These are phyloP conservation scores for Claviceps capensis DNA, from an alignment of 2,329 filamentous ascomycete species.

Conservation along the genomic window DNA sequence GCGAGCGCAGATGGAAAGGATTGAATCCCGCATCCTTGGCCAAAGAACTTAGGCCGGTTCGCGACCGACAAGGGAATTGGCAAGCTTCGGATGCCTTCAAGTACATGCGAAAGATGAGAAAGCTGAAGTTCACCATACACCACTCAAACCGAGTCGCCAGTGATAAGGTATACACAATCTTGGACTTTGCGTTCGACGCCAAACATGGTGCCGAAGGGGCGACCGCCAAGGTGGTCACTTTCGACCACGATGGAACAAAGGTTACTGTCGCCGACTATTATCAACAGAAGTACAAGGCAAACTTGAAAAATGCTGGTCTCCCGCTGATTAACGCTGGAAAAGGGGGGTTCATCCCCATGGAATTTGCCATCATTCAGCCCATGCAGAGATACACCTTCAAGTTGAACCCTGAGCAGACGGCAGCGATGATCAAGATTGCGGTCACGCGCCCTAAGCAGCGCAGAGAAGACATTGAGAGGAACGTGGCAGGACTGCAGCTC, in stretches of 20 bases:
- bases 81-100: constrained; percentile 38
- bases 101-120: constrained; percentile 37
- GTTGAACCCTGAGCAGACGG: constrained; percentile 50
- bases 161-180: constrained; percentile 37
- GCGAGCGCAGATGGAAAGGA: constrained; percentile 16
- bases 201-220: constrained; percentile 31
- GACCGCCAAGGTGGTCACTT: constrained; percentile 36
- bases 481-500: constrained; percentile 46
- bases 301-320: constrained; percentile 31
- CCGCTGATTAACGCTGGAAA: constrained; percentile 46
- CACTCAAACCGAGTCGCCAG: constrained; percentile 33
- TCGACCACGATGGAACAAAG: constrained; percentile 36
- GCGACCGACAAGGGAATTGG: constrained; percentile 12
- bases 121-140: constrained; percentile 41
- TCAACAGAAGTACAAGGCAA: constrained; percentile 36
- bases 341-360: constrained; percentile 45
- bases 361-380: constrained; percentile 36
- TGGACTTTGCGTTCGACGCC: constrained; percentile 33
- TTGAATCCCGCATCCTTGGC: constrained; percentile 14
- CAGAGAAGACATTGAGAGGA: constrained; percentile 44
- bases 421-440: constrained; percentile 84
- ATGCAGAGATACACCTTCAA: constrained; percentile 52
- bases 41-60: constrained; percentile 22
- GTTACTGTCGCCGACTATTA: constrained; percentile 43
- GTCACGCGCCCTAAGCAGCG: constrained; percentile 63